These are phyloP conservation scores for Danielia oregonensis DNA, from an alignment of 805 yeast species.

Conservation along the genomic window DNA sequence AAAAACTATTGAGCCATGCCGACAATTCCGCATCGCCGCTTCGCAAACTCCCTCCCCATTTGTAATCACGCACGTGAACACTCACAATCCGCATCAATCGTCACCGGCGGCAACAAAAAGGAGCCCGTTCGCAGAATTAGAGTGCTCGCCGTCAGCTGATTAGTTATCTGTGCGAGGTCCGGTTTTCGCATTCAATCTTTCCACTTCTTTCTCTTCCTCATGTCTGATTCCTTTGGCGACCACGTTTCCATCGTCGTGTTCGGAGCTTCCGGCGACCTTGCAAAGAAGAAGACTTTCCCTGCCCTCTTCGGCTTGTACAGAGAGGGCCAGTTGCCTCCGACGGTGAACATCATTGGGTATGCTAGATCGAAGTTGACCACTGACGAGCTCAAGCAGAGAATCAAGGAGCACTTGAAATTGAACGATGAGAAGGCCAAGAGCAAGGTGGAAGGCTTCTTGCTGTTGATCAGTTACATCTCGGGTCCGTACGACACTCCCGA, in stretches of 20 bases:
- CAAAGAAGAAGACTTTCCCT: conserved; percentile 93
- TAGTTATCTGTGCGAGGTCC: too few species aligned
- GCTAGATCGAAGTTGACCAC: conserved; percentile 77
- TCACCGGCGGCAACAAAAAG: not conserved
- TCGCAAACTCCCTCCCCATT: not conserved
- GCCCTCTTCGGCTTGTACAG: conserved; percentile 66
- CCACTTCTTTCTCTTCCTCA: not conserved
- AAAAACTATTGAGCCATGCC: too few species aligned
- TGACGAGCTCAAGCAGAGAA: conserved; percentile 65
- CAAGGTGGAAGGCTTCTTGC: conserved; percentile 60
- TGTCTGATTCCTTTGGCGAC: conserved; percentile 48
- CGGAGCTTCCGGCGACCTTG: conserved; percentile 94
- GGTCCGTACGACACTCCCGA: conserved; percentile 80
- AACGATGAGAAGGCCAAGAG: conserved; percentile 40
- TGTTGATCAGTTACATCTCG: conserved; percentile 60
- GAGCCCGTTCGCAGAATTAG: not conserved
- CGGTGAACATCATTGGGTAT: conserved; percentile 80
- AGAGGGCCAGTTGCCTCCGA: conserved; percentile 68
- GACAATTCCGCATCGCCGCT: not conserved
- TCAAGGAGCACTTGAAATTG: conserved; percentile 56
- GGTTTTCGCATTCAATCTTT: not conserved
- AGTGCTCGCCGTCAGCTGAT: not conserved
- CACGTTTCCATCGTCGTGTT: conserved; percentile 75
- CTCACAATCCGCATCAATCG: not conserved
- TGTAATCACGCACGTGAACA: not conserved